Percentiles rank a stretch among this genome's conserved stretches.
Evolutionary conservation across 164 flowering plant genomes (phyloP).

Genomic region (Vitis vinifera): ASM3070453v1 NC_081822.1:6656501-6657000

Average conservation of each 20-base stretch:
- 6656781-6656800: too few species aligned
- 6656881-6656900: background rate
- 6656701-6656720: too few species aligned
- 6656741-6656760: too few species aligned
- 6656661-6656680: constrained; percentile 10
- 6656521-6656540: constrained; percentile 14
- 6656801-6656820: too few species aligned
- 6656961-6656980: background rate
- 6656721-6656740: too few species aligned
- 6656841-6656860: too few species aligned
- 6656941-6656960: too few species aligned
- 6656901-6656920: background rate
- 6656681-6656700: background rate
- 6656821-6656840: too few species aligned
- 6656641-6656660: constrained; percentile 12
- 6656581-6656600: constrained; percentile 7
- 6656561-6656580: background rate
- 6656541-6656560: constrained; percentile 16
- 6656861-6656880: too few species aligned
- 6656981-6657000: constrained; percentile 10
- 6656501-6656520: background rate
- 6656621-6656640: constrained; percentile 38
- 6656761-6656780: too few species aligned
- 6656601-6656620: constrained; percentile 22
- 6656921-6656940: background rate